These are phyloP conservation scores for Eucalyptus erythrocorys DNA, from an alignment of 345 rosid genomes.

Conservation along the genomic window DNA sequence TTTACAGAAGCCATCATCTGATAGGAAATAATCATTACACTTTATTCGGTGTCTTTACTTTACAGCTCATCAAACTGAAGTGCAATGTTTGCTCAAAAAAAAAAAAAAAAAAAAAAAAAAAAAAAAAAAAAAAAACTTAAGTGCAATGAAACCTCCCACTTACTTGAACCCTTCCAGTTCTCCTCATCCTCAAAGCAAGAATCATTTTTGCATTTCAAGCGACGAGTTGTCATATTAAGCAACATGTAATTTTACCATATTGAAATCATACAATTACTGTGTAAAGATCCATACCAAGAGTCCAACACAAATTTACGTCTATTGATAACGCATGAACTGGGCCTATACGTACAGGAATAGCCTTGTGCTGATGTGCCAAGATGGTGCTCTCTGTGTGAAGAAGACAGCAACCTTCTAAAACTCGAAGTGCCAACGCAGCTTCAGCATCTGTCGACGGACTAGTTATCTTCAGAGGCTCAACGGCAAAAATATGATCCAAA, in stretches of 20 bases:
- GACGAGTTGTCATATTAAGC: not conserved
- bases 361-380: conserved; percentile 75
- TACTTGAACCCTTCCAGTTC: not conserved
- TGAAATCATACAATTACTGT: not conserved
- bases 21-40: not conserved
- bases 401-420: conserved; percentile 91
- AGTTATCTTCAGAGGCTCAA: conserved; percentile 69
- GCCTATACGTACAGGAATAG: conserved; percentile 38
- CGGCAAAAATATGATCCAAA: conserved; percentile 69
- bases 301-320: not conserved
- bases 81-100: no score
- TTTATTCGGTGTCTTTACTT: not conserved
- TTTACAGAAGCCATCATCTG: not conserved
- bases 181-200: not conserved
- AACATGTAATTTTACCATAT: not conserved
- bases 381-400: conserved; percentile 75
- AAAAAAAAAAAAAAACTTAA: no score
- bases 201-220: not conserved
- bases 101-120: no score
- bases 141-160: not conserved
- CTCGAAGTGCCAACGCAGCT: conserved; percentile 80
- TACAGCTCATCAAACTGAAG: not conserved
- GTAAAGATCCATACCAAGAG: not conserved
- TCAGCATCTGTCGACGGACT: conserved; percentile 81
- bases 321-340: not conserved